Evolutionary conservation across 1,284 basidiomycete species (phyloP).

Genomic region (Gymnopus androsaceus): DNA sequence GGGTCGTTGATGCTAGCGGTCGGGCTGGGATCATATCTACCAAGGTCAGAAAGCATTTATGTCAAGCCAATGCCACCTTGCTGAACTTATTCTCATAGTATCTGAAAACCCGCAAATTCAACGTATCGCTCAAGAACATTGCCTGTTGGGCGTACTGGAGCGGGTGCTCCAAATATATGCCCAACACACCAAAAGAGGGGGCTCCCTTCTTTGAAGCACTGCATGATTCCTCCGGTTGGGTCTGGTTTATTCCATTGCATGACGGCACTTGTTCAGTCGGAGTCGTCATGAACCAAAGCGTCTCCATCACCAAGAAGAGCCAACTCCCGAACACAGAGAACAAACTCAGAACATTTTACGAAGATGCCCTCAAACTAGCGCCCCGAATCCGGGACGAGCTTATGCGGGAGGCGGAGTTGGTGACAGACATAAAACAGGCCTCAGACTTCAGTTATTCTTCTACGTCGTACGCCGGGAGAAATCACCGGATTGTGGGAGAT

Average conservation of each 20-base stretch:
- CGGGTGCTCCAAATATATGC: conserved; percentile 28
- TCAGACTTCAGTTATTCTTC: conserved; percentile 65
- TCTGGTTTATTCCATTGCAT: conserved; percentile 64
- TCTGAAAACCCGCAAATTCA: neutral
- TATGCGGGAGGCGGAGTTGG: neutral
- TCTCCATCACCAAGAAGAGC: conserved; percentile 18
- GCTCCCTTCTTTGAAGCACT: conserved; percentile 34
- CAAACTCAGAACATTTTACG: conserved; percentile 36
- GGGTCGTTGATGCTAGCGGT: conserved; percentile 49
- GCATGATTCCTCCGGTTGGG: conserved; percentile 54
- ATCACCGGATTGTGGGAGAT: conserved; percentile 57
- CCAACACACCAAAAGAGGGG: conserved; percentile 26
- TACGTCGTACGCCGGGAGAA: conserved; percentile 46
- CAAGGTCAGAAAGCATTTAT: too few relatives aligned
- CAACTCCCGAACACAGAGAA: neutral
- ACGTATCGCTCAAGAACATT: conserved; percentile 31
- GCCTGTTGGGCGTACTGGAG: conserved; percentile 47
- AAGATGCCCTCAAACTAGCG: conserved; percentile 35
- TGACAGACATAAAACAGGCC: conserved; percentile 42
- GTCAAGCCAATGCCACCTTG: too few relatives aligned
- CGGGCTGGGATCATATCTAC: conserved; percentile 45
- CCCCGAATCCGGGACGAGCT: conserved; percentile 19
- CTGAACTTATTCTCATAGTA: too few relatives aligned
- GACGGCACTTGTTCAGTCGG: conserved; percentile 58
- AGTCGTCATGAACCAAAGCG: conserved; percentile 56